Evolutionary conservation across 164 flowering plant species (phyloP), one percentile per base, ranked within the genome.

Genomic region (Vitis cinerea): DNA sequence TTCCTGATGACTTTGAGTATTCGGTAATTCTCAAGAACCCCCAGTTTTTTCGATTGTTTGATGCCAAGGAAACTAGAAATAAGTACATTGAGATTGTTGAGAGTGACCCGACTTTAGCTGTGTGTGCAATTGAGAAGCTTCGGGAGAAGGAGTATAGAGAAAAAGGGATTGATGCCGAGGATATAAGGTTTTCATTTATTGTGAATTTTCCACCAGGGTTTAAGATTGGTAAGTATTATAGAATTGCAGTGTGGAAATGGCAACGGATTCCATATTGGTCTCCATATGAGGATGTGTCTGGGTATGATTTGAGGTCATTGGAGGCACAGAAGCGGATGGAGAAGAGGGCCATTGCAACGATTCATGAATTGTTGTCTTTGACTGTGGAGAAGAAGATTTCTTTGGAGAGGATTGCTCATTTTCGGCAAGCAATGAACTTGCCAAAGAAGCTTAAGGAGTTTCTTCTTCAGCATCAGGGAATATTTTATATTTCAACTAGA

Each of bases 171-270:
- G 97, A 88, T 68, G 94, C 88, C 1, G 99, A 91, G 76, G 80
- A 84, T 66, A 78, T 87, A 55, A 76, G 99, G 75, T 96, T 96
- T 75, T 81, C 97, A 0, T 93, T 96, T 74, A 63, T 86, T 15
- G 80, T 96, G 31, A 91, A 92, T 74, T 96, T 91, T 64, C 99
- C 98, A 1, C 97, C 98, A 0, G 99, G 99, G 55, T 96, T 93
- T 77, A 93, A 86, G 86, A 84, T 89, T 31, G 84, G 88, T 8
- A 96, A 92, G 83, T 89, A 88, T 74, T 93, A 81, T 76, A 90
- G 85, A 72, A 89, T 89, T 81, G 99, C 97, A 0, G 87, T 93
- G 30, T 91, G 97, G 98, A 91, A 90, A 63, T 96, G 99, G 99
- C 99, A 96, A 72, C 66, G 99, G 70, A 54, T 89, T 57, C 98